Base-by-base conservation (phyloP, 495 filamentous ascomycete genomes). In the Penicillium antarcticum region DNA sequence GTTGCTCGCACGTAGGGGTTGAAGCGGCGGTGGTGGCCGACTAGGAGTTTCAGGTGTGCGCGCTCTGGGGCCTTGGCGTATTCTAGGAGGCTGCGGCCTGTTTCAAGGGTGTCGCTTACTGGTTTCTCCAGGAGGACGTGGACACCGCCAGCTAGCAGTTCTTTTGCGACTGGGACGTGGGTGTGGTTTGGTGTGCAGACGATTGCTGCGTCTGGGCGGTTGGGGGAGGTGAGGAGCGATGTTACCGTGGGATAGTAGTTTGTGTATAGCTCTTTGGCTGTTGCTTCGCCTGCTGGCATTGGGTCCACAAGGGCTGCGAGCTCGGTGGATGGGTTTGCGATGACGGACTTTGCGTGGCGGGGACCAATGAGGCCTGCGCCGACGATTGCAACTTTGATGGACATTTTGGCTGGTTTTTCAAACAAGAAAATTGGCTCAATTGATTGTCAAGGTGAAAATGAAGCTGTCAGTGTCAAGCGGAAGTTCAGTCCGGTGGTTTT, bases 11-110 rank as follows among this genome's bases (percentile, higher is more conserved):
- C 67, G 58, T 81, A 83, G 2, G 77, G 75, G 54, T 85, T 83
- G 65, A 84, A 84, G 29, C 81, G 73, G 13, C 81, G 72, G 59
- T 85, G 80, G 57, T 85, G 80, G 35, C 81, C 82, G 36, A 82
- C 78, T 5, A 83, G 66, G 5, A 83, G 56, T 18, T 76, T 72
- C n/a, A 76, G 60, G 8, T 70, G 61, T 32, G 62, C 47, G 8
- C 55, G 43, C 19, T 54, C 55, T 2, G 60, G 58, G 1, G 52
- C 53, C 21, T 42, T 45, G n/a, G 56, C 51, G 32, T 57, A 48
- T 35, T 55, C 45, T 19, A 76, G 55, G 0, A 76, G 62, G 0
- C 57, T 62, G 3, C 62, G 63, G 2, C 69, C 75, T 18, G 62
- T 67, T n/a, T 58, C 62, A n/a, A 78, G 61, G 32, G 66, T 66